Evolutionary conservation across 2,329 filamentous ascomycete species (phyloP).

Genomic region (Fusarium pseudocircinatum): DNA sequence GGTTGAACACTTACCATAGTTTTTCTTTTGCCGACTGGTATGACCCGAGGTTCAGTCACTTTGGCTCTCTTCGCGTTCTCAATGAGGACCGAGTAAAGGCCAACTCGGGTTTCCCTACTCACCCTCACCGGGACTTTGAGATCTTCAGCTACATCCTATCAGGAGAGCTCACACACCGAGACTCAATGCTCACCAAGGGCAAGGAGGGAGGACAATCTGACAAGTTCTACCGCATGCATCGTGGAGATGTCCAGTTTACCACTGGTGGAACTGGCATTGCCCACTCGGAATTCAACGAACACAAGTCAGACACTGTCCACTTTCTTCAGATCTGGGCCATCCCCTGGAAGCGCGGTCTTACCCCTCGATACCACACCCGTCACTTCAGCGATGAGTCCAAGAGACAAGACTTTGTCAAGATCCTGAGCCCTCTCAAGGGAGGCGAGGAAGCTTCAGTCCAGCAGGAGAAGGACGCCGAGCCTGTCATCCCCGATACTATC

Average conservation of each 20-base stretch:
- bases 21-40: constrained; percentile 83
- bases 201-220: constrained; percentile 67
- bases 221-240: constrained; percentile 75
- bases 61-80: constrained; percentile 82
- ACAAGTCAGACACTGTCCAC: constrained; percentile 75
- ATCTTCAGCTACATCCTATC: constrained; percentile 90
- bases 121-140: constrained; percentile 86
- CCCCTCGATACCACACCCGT: constrained; percentile 79
- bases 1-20: constrained; percentile 87
- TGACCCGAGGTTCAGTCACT: constrained; percentile 73
- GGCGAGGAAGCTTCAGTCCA: constrained; percentile 69
- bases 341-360: constrained; percentile 77
- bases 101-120: constrained; percentile 82
- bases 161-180: constrained; percentile 87
- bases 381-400: constrained; percentile 79
- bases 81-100: constrained; percentile 87
- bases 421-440: constrained; percentile 78
- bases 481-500: constrained; percentile 73
- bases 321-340: constrained; percentile 91
- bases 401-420: constrained; percentile 74
- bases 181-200: constrained; percentile 81
- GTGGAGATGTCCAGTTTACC: constrained; percentile 90
- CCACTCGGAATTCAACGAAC: constrained; percentile 85
- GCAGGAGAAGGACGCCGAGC: constrained; percentile 71
- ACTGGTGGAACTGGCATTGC: constrained; percentile 84